phyloP scores from a whole-genome alignment of 306 rosid genomes.

The Rosa chinensis region DNA sequence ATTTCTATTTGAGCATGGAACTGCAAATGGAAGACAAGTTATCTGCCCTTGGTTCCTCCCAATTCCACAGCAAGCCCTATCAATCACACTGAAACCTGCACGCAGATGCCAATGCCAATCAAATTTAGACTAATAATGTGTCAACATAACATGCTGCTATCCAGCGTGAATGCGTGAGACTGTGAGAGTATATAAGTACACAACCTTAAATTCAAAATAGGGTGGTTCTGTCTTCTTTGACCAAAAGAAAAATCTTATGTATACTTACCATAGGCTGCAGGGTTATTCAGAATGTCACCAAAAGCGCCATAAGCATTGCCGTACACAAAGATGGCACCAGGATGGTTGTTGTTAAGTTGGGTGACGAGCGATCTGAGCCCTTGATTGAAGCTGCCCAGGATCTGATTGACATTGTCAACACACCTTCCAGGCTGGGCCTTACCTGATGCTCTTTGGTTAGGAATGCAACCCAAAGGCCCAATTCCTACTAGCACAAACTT shows the following conservation, averaged over 20 bases:
- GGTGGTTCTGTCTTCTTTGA: too few relatives aligned
- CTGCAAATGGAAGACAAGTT: constrained; percentile 55
- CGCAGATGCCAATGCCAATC: background rate
- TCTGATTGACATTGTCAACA: constrained; percentile 55
- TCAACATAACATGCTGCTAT: background rate
- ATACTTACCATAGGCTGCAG: constrained; percentile 51
- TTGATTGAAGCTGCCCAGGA: constrained; percentile 57
- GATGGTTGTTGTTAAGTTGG: constrained; percentile 46
- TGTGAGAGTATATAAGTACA: too few relatives aligned
- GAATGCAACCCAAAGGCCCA: constrained; percentile 87
- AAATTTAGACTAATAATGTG: background rate
- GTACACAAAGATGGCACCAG: constrained; percentile 49
- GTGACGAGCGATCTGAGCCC: constrained; percentile 59
- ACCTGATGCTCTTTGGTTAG: constrained; percentile 51
- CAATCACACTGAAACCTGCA: constrained; percentile 67
- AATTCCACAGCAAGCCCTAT: constrained; percentile 75
- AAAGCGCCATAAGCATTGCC: constrained; percentile 53
- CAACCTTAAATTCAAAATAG: too few relatives aligned
- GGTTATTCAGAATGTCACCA: constrained; percentile 74
- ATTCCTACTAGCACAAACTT: constrained; percentile 66
- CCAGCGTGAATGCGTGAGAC: too few relatives aligned
- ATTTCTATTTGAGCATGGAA: constrained; percentile 55
- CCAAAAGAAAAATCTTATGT: too few relatives aligned
- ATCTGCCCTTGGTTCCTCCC: constrained; percentile 54
- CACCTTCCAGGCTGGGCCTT: constrained; percentile 55